A percentile compares a stretch with the other conserved stretches of the same genome.
Conservation (phyloP, 73 alveolate species). For the Paraurostyla sp. region DNA sequence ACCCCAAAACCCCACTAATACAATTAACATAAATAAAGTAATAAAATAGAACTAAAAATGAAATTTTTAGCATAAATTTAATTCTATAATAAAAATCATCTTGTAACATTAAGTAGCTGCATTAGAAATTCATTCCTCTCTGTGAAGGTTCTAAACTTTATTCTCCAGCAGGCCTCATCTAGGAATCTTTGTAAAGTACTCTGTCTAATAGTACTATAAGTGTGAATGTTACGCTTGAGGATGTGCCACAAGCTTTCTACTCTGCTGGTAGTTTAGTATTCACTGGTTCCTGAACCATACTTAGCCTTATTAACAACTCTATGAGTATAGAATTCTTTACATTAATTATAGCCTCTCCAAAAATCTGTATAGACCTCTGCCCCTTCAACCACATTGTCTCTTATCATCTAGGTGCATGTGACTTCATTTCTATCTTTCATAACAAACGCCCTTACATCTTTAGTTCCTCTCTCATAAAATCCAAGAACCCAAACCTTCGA, state of each 20-base stretch:
- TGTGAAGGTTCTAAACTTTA: conserved; percentile 43
- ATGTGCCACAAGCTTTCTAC: conserved; percentile 59
- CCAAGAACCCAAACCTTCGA: conserved; percentile 63
- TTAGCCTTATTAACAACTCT: conserved; percentile 12
- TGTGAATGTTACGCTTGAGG: conserved; percentile 38
- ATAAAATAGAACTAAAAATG: no score
- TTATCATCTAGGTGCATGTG: conserved; percentile 4
- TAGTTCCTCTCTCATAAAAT: conserved; percentile 51
- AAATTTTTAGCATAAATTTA: no score
- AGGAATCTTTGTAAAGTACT: conserved; percentile 28
- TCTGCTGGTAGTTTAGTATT: conserved; percentile 50
- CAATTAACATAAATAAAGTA: no score
- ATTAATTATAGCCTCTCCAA: conserved; percentile 55
- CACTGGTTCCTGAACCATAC: conserved; percentile 24
- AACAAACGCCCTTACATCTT: conserved; percentile 45
- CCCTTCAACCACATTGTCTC: conserved; percentile 58
- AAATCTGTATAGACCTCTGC: conserved; percentile 59
- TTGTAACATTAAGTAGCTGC: conserved; percentile 35
- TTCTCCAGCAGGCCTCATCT: conserved; percentile 69
- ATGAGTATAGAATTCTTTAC: conserved; percentile 13
- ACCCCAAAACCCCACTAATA: no score
- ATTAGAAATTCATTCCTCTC: conserved; percentile 58
- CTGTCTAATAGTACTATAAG: not conserved
- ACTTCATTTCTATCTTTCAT: conserved; percentile 22
- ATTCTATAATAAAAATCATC: not conserved